phyloP scores from a whole-genome alignment of 331 rosid species.

The Quercus phellos region DNA sequence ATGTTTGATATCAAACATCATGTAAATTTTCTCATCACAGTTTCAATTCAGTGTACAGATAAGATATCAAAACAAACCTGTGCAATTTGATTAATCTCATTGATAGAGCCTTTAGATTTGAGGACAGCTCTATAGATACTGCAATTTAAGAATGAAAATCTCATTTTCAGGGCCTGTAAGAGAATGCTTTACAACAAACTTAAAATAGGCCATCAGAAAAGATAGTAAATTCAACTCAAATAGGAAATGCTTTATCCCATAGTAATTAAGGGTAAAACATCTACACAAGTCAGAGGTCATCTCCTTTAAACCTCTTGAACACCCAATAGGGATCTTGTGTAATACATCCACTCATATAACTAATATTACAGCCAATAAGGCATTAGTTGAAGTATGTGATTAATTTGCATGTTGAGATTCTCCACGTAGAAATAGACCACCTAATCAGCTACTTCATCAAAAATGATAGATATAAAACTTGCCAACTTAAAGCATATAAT shows the following conservation, averaged over 20 bases:
- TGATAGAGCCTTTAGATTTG: constrained; percentile 74
- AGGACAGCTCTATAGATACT: constrained; percentile 78
- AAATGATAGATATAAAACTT: neutral
- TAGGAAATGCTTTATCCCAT: neutral
- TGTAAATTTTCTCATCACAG: constrained; percentile 14
- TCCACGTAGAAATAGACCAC: neutral
- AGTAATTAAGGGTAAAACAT: neutral
- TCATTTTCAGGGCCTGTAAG: constrained; percentile 16
- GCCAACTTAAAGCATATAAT: neutral
- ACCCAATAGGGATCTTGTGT: neutral
- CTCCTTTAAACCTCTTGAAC: neutral
- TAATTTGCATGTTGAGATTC: neutral
- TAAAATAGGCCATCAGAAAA: constrained; percentile 5
- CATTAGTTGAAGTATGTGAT: neutral
- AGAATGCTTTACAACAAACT: constrained; percentile 5
- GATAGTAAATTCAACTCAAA: neutral
- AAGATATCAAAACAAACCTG: constrained; percentile 59
- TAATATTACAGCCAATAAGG: neutral
- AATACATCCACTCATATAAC: neutral
- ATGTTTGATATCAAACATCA: constrained; percentile 24
- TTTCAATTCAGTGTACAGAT: constrained; percentile 21
- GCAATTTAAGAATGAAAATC: constrained; percentile 31
- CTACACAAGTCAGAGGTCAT: neutral
- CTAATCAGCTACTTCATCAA: neutral
- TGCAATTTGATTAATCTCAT: constrained; percentile 87